Evolutionary conservation across 179 eudicot species (phyloP).

Genomic region (Patellifolia procumbens): DNA sequence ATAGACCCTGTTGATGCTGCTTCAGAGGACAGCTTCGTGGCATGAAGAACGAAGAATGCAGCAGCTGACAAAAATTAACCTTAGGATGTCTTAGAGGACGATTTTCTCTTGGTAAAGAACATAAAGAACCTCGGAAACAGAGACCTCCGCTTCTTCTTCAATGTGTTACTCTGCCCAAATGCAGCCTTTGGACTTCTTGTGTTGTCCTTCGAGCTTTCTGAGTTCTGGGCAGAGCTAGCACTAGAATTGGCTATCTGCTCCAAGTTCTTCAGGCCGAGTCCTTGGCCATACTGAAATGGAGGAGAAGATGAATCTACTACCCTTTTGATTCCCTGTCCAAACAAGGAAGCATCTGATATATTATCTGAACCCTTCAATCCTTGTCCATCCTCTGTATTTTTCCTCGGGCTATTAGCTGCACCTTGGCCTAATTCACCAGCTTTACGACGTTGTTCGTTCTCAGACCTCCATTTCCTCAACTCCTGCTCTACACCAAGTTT

Average conservation of each 20-base stretch:
- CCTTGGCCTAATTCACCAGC: slow-evolving; percentile 46
- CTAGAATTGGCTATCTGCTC: slow-evolving; percentile 29
- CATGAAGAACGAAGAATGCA: slow-evolving; percentile 5
- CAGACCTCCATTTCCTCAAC: slow-evolving; percentile 83
- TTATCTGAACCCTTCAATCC: slow-evolving; percentile 32
- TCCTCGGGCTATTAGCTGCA: slow-evolving; percentile 42
- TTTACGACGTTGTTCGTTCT: slow-evolving; percentile 66
- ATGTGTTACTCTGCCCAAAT: slow-evolving; percentile 33
- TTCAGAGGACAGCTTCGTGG: slow-evolving; percentile 1
- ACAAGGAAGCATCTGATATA: slow-evolving; percentile 33
- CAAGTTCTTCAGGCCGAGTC: slow-evolving; percentile 33
- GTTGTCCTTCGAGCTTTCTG: slow-evolving; percentile 21
- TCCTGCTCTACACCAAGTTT: slow-evolving; percentile 86
- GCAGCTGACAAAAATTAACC: neutral
- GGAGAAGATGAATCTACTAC: slow-evolving; percentile 32
- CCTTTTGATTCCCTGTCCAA: slow-evolving; percentile 41
- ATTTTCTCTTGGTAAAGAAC: slow-evolving; percentile 64
- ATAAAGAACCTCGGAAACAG: slow-evolving; percentile 74
- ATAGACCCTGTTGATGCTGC: slow-evolving; percentile 11
- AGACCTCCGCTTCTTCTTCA: slow-evolving; percentile 64
- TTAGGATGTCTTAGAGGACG: slow-evolving; percentile 36
- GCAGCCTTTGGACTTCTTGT: slow-evolving; percentile 38
- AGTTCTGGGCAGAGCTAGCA: slow-evolving; percentile 3
- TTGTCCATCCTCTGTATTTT: slow-evolving; percentile 47
- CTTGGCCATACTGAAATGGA: slow-evolving; percentile 27